A percentile compares a stretch with the other conserved stretches of the same genome.
Evolutionary conservation across 169 alveolate species (phyloP).

Genomic region (Cryptosporidium meleagridis): DNA sequence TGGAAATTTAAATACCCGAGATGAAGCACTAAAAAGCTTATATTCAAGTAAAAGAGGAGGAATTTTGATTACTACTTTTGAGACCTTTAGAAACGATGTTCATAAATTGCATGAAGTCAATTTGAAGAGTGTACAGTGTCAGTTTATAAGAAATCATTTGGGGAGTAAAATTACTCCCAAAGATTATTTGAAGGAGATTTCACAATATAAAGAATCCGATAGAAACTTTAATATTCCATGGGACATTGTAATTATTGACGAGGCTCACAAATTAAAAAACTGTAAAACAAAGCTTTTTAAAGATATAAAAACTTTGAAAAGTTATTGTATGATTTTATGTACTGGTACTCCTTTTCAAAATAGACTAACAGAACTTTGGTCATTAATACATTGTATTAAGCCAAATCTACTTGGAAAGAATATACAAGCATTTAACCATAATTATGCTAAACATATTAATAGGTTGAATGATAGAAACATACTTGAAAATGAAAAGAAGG

Average conservation of each 20-base stretch:
- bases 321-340: slow-evolving; percentile 78
- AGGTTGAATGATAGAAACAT: neutral
- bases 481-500: slow-evolving; percentile 26
- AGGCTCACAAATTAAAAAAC: slow-evolving; percentile 83
- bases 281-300: slow-evolving; percentile 78
- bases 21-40: neutral
- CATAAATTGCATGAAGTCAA: neutral
- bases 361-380: slow-evolving; percentile 49
- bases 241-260: slow-evolving; percentile 83
- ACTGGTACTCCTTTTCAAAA: slow-evolving; percentile 77
- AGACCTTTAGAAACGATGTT: slow-evolving; percentile 53
- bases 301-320: slow-evolving; percentile 64
- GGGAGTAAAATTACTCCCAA: slow-evolving; percentile 12
- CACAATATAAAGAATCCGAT: neutral
- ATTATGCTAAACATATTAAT: slow-evolving; percentile 19
- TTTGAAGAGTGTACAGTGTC: neutral
- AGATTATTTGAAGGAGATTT: slow-evolving; percentile 26
- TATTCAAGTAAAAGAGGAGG: slow-evolving; percentile 39
- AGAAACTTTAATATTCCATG: slow-evolving; percentile 74
- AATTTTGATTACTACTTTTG: slow-evolving; percentile 45
- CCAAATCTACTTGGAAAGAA: slow-evolving; percentile 82
- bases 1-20: slow-evolving; percentile 6
- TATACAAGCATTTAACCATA: slow-evolving; percentile 28
- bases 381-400: slow-evolving; percentile 62
- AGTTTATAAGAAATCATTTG: neutral